Evolutionary conservation across 148 eudicot genomes (phyloP), one percentile per base, ranked within the genome.

Genomic region (Rhododendron mucronatum): DNA sequence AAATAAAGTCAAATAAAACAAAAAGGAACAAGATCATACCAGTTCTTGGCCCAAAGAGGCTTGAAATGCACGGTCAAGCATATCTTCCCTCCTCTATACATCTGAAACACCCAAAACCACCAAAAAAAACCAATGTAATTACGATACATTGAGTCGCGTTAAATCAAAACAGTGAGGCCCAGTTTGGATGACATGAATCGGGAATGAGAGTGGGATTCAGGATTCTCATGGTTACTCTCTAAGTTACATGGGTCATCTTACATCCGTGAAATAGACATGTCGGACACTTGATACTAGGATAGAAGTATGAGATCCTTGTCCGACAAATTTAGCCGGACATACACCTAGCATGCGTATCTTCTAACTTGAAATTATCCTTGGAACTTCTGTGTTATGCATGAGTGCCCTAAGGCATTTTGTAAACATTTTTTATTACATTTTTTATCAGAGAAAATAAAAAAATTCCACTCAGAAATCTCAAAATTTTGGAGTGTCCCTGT

Each of bases 11-110:
- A 20, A 48, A 84, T 59, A 16, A 30, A 59, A n/a, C 15, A 21
- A 9, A n/a, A 2, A 53, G 47, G n/a, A n/a, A n/a, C n/a, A 80
- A 3, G 74, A 48, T 20, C 80, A 57, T 92, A 96, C 99, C 86
- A 85, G 86, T 87, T 87, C 55, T 87, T 87, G 37, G 88, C 88
- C 88, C 88, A 87, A 50, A 87, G 88, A 13, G 88, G 88, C 79
- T 87, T 87, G 88, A 87, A 87, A 87, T 97, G 99, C 88, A 97
- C 98, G 4, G 98, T 97, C 94, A 97, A 91, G 91, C 99, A 97
- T 67, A 97, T 97, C 92, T 97, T 97, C 85, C 99, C 99, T 81
- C 99, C 98, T 90, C 98, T 88, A 87, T 97, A 97, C 99, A 97
- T 97, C 99, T 96, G 82, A 50, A 86, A 45, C 51, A 78, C 50